These are phyloP conservation scores for Geranomyces michiganensis DNA, from an alignment of 192 early-diverging fungal genomes.

Conservation along the genomic window DNA sequence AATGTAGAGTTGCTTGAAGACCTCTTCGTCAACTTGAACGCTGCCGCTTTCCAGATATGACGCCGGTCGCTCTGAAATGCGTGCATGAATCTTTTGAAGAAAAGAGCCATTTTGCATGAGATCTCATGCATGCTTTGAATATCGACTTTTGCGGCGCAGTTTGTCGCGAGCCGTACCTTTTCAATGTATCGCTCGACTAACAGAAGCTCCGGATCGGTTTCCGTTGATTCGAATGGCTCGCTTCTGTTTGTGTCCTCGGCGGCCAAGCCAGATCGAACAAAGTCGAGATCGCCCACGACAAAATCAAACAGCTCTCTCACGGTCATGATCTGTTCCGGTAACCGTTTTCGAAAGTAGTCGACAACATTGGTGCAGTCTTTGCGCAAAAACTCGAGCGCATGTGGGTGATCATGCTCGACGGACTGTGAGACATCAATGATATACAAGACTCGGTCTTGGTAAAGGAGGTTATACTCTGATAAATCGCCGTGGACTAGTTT, in stretches of 20 bases:
- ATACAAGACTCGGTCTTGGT: slow-evolving; percentile 76
- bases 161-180: slow-evolving; percentile 58
- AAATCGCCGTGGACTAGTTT: slow-evolving; percentile 97
- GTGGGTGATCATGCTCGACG: slow-evolving; percentile 97
- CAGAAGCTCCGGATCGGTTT: slow-evolving; percentile 3
- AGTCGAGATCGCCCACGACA: slow-evolving; percentile 52
- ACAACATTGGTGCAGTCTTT: slow-evolving; percentile 93
- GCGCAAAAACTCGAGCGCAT: slow-evolving; percentile 92
- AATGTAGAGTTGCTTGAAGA: slow-evolving; percentile 90
- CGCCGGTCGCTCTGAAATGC: slow-evolving; percentile 36
- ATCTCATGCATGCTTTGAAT: slow-evolving; percentile 10
- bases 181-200: slow-evolving; percentile 72
- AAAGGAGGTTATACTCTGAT: slow-evolving; percentile 96
- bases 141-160: slow-evolving; percentile 6
- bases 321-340: slow-evolving; percentile 56
- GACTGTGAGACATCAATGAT: slow-evolving; percentile 99
- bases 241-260: neutral
- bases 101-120: too few species aligned
- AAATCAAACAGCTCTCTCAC: slow-evolving; percentile 88
- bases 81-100: slow-evolving; percentile 31
- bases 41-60: slow-evolving; percentile 37
- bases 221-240: slow-evolving; percentile 24
- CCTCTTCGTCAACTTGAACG: slow-evolving; percentile 75
- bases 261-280: slow-evolving; percentile 13
- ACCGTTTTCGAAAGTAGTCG: slow-evolving; percentile 88